Base-by-base conservation (phyloP, 805 yeast genomes). In the Starmerella vaccinii region DNA sequence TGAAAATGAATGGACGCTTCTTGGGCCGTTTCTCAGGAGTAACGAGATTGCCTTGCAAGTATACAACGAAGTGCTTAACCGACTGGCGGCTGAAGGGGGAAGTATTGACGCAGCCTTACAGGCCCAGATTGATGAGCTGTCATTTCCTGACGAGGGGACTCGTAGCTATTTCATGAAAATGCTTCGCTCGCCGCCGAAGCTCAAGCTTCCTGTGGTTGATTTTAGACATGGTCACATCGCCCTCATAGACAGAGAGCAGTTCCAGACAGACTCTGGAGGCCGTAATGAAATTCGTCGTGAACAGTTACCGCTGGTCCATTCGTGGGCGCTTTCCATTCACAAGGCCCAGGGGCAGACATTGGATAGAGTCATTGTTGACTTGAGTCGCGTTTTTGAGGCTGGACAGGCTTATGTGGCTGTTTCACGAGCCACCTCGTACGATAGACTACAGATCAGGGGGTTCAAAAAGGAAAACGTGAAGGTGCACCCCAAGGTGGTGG, bases 331-430 rank as follows among this genome's bases (percentile, higher is more conserved):
- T 48, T 88, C 97, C 0, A 90, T 92, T 47, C 98, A 92, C 64
- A 90, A 90, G 67, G 82, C 97, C 0, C 98, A 90, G 66, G 98
- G 98, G 1, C 89, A 90, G 66, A 84, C 97, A 0, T 65, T 88
- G 33, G 78, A 81, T 2, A 71, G 80, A 39, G 86, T 85, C 1
- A 73, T 76, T 51, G 95, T 90, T 5, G 95, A 92, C 64, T 71
- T 92, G 53, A 70, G 73, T 24, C 72, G 74, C 50, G 80, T 84
- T 1, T 90, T 90, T 66, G 97, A 88, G 61, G 81, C 78, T 50
- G 98, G 98, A 0, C 98, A 92, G 64, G 95, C 95, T 0, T 92
- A 92, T 63, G 98, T 92, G 21, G 98, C 98, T 0, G 69, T 92
- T 29, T 87, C 96, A 1, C 76, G 98, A 66, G 97, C 97, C 3